Base-by-base conservation (phyloP, 2,329 filamentous ascomycete genomes). In the Hypoxylon sp. region DNA sequence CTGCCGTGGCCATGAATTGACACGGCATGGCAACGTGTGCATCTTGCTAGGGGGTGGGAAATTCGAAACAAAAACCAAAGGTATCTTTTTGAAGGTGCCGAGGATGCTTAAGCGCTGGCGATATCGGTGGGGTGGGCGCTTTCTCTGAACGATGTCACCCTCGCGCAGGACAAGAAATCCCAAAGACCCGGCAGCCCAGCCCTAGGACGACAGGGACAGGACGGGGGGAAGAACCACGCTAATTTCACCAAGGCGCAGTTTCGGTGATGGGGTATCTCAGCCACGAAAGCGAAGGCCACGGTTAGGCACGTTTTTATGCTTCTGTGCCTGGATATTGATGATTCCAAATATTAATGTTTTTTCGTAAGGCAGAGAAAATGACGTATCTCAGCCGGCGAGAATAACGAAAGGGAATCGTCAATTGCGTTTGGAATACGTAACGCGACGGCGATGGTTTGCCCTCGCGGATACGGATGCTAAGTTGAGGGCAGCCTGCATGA, bases 401-500 rank as follows among this genome's bases (percentile, higher is more conserved):
- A 28, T 7, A 53, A 54, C 32, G 20, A 28, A 46, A 26, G 39
- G n/a, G 41, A 57, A 50, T 39, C 28, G 17, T 49, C 32, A 49
- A 53, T 54, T 53, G 26, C 24, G 41, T 44, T 37, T 62, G 24
- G 17, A 52, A 26, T 39, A 50, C 51, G 46, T 49, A 44, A 48
- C 20, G 49, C 24, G 46, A 50, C 56, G 47, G 47, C 52, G 51
- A 47, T 28, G 44, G 28, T 50, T 28, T 28, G 15, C 5, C 20
- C 15, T 17, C 48, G 13, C 24, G 22, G 48, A 37, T 51, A 54
- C 52, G 19, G 54, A 20, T n/a, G 49, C 34, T 53, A 34, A 34
- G 49, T 51, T 60, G 60, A 66, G 64, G 64, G 60, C 41, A 66
- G 49, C 64, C 60, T 63, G 58, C 62, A 57, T 62, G 61, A 57